phyloP scores from a whole-genome alignment of 2,329 filamentous ascomycete genomes.

The Thielaviopsis ethacetica region DNA sequence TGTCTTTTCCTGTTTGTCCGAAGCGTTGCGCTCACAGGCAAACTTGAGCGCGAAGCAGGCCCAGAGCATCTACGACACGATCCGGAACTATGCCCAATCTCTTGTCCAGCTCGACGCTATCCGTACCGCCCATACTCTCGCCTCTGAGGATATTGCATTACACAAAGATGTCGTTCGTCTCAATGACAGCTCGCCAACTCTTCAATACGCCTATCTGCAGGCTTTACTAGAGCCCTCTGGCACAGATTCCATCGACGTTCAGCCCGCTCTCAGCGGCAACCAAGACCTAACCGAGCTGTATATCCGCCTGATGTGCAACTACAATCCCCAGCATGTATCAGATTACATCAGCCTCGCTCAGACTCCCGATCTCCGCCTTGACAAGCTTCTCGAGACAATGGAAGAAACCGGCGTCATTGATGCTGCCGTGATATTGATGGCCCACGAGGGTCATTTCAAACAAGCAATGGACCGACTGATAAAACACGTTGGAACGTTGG shows the following conservation, averaged over 20 bases:
- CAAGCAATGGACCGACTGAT: slow-evolving; percentile 74
- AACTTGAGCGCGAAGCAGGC: slow-evolving; percentile 52
- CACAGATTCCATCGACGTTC: slow-evolving; percentile 13
- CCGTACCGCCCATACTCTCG: slow-evolving; percentile 49
- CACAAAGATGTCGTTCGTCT: slow-evolving; percentile 50
- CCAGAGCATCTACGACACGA: slow-evolving; percentile 50
- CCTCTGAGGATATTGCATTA: slow-evolving; percentile 43
- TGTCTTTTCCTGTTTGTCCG: slow-evolving; percentile 64
- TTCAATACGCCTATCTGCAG: slow-evolving; percentile 62
- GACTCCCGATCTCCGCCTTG: slow-evolving; percentile 61
- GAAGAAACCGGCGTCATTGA: slow-evolving; percentile 83
- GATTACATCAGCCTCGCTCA: slow-evolving; percentile 67
- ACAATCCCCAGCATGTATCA: slow-evolving; percentile 66
- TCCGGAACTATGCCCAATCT: slow-evolving; percentile 47
- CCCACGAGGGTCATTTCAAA: slow-evolving; percentile 67
- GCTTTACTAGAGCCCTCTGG: slow-evolving; percentile 50
- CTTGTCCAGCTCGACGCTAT: slow-evolving; percentile 51
- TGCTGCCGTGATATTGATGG: slow-evolving; percentile 80
- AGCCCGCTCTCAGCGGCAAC: slow-evolving; percentile 24
- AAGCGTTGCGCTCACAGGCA: slow-evolving; percentile 52
- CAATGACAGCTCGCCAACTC: slow-evolving; percentile 40
- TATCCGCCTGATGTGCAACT: slow-evolving; percentile 79
- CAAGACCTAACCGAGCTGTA: slow-evolving; percentile 64
- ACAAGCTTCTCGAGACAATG: slow-evolving; percentile 69
- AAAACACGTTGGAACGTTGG: slow-evolving; percentile 63